Base-by-base conservation (phyloP, 2,329 filamentous ascomycete genomes). In the Ophiocordyceps unilateralis region DNA sequence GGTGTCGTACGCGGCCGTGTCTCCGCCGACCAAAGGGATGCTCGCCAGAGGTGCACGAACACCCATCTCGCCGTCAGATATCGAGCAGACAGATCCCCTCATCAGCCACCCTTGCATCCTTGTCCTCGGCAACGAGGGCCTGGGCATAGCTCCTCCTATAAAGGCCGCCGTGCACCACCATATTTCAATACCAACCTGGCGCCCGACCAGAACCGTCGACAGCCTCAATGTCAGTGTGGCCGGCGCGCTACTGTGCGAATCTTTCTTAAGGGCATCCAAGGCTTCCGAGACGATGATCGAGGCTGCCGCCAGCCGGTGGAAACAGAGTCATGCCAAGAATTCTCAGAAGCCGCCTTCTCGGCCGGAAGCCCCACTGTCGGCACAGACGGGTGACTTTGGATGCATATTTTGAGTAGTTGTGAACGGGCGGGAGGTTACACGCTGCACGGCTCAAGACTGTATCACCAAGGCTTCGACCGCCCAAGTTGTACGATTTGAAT, bases 211-310 rank as follows among this genome's bases (percentile, higher is more conserved):
- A 11, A 17, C 21, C 9, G n/a, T 98, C 3, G 89, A 96, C 60
- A 94, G 87, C 58, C 63, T 98, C 58, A 96, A 98, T 57, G 91
- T 96, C 34, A 86, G 84, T 55, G 88, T 93, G 19, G 89, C 91
- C 1, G 77, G 84, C 7, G 86, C 77, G 1, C n/a, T 42, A 2
- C 22, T 42, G 32, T 80, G 79, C 47, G 72, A 79, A 48, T 68
- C 79, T 0, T 85, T 91, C 54, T 56, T 84, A 53, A 70, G 63
- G 53, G 58, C 45, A 30, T 17, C 41, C 14, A 23, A 34, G n/a
- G 20, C 23, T 37, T 42, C 43, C 10, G 36, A 41, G 39, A 21
- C 12, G 17, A 26, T 17, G 41, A 42, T 52, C 12, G 47, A 50
- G 41, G 47, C n/a, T 5, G 30, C 15, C 12, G 22, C 38, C 39